Evolutionary conservation across 202 grass and related monocot species (phyloP), one percentile per base, ranked within the genome.

Genomic region (Setaria viridis): DNA sequence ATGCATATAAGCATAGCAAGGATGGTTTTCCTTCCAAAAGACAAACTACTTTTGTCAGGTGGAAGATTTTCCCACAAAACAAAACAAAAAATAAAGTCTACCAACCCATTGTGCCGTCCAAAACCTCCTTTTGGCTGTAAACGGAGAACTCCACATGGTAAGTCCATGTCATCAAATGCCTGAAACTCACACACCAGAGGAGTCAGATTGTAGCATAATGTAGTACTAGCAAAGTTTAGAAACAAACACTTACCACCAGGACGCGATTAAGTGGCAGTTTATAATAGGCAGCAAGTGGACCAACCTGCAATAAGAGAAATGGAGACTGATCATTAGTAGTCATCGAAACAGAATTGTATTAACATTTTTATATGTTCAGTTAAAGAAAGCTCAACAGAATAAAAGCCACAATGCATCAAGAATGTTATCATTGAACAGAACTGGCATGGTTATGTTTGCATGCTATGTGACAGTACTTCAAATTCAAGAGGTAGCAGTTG

Each of bases 61-160:
- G 76, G 34, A 81, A 51, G 9, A 53, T 46, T n/a, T 3, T 32
- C 54, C 46, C 45, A 66, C 15, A 55, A 71, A 71, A 42, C 33
- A 80, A 33, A 83, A 41, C 39, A 58, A 62, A 62, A 32, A 76
- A 45, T 77, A 78, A 59, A 62, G 43, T 74, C 48, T 72, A 85
- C 80, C 9, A 60, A 99, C 96, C 96, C 96, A 62, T 96, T 96
- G 67, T 99, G 93, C 17, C 84, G 90, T 41, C 82, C 93, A 95
- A 87, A 89, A 56, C 96, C 96, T 69, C 96, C 96, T 93, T 91
- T 99, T 71, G 91, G 96, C 77, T 99, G 93, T 79, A 99, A 76
- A 72, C 91, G 88, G 66, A 99, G 96, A 91, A 99, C 93, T 75
- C 91, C 96, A 67, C 96, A 99, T 81, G 93, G 90, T 45, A 99